Conservation (phyloP, 192 early-diverging fungal genomes). For the Coemansia sp. region DNA sequence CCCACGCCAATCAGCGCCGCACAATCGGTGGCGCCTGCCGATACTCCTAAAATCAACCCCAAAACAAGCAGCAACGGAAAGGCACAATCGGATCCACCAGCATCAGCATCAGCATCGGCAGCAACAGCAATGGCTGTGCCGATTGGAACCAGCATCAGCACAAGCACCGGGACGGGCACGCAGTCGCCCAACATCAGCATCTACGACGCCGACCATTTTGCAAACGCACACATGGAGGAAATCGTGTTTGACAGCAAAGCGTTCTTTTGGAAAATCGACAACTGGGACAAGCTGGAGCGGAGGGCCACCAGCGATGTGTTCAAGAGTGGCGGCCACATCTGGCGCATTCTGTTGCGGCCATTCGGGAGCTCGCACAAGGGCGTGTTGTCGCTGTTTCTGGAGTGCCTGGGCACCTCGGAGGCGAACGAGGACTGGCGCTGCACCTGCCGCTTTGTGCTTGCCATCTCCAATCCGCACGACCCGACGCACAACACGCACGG, state of each 20-base stretch:
- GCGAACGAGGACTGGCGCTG: constrained; percentile 70
- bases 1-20: constrained; percentile 25
- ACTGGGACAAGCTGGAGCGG: constrained; percentile 51
- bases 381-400: constrained; percentile 82
- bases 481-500: constrained; percentile 64
- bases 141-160: constrained; percentile 5
- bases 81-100: too few relatives aligned
- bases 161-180: constrained; percentile 1
- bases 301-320: constrained; percentile 52
- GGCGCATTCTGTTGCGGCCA: constrained; percentile 91
- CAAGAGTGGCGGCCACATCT: constrained; percentile 48
- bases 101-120: background rate
- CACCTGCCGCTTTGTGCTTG: constrained; percentile 85
- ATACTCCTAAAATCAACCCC: background rate
- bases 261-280: constrained; percentile 52
- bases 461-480: constrained; percentile 76
- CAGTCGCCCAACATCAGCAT: constrained; percentile 43
- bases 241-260: constrained; percentile 48
- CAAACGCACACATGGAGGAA: constrained; percentile 50
- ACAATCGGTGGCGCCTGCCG: constrained; percentile 8
- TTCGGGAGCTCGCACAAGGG: constrained; percentile 80
- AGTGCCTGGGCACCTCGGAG: constrained; percentile 75
- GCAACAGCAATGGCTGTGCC: constrained; percentile 4
- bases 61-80: background rate
- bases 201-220: constrained; percentile 45